phyloP scores from a whole-genome alignment of 2,329 filamentous ascomycete genomes.

The Arthroderma uncinatum region DNA sequence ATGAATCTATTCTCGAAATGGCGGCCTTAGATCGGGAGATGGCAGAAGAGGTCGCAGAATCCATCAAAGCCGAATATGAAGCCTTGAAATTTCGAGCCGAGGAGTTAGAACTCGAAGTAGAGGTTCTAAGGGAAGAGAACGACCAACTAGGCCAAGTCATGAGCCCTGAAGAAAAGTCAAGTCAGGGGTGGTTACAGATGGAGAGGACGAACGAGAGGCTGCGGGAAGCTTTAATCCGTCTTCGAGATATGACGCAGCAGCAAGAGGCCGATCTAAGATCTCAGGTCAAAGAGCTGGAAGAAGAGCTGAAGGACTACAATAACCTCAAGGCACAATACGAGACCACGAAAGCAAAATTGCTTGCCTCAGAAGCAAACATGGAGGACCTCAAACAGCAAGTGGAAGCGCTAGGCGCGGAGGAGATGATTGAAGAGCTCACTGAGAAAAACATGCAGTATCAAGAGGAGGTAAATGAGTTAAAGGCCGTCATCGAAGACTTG shows the following conservation, averaged over 20 bases:
- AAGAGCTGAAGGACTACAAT: constrained; percentile 58
- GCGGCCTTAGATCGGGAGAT: constrained; percentile 86
- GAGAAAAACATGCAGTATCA: constrained; percentile 76
- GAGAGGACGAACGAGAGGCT: constrained; percentile 82
- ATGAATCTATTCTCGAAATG: constrained; percentile 75
- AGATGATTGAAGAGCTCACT: constrained; percentile 86
- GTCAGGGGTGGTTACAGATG: constrained; percentile 81
- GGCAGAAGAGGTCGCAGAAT: constrained; percentile 86
- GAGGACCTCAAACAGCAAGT: constrained; percentile 85
- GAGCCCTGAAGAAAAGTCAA: constrained; percentile 75
- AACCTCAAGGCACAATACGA: constrained; percentile 59
- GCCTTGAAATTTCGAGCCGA: constrained; percentile 63
- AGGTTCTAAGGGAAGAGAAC: constrained; percentile 80
- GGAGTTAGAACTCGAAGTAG: constrained; percentile 77
- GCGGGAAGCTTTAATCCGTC: constrained; percentile 67
- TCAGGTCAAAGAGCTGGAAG: constrained; percentile 62
- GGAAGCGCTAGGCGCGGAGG: constrained; percentile 77
- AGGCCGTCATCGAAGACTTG: constrained; percentile 71
- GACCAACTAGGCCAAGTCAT: constrained; percentile 72
- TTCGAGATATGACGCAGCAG: constrained; percentile 79
- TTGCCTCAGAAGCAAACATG: constrained; percentile 60
- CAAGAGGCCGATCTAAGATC: constrained; percentile 68
- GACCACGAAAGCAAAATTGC: constrained; percentile 59
- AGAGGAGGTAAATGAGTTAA: constrained; percentile 73
- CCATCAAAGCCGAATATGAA: constrained; percentile 68